Percentiles rank a stretch among this genome's conserved stretches.
These are phyloP conservation scores for Tulasnella sp. DNA, from an alignment of 768 basidiomycete genomes.

Conservation along the genomic window DNA sequence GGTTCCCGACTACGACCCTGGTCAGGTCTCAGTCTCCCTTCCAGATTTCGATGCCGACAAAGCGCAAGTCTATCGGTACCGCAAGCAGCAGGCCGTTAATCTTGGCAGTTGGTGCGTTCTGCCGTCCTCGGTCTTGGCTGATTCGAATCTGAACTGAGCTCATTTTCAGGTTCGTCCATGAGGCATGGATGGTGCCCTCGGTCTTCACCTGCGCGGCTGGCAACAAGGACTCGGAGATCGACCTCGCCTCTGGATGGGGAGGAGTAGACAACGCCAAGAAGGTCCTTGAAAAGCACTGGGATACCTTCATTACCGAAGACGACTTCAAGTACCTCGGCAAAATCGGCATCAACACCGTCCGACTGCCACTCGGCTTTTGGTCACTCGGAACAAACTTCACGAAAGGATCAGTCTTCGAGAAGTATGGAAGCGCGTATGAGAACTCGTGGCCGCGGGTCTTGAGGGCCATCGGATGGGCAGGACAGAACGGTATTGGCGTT, in stretches of 20 bases:
- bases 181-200: conserved; percentile 67
- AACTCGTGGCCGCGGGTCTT: conserved; percentile 42
- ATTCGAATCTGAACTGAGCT: conserved; percentile 13
- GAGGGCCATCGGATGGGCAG: conserved; percentile 37
- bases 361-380: conserved; percentile 81
- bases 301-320: conserved; percentile 54
- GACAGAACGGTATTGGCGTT: conserved; percentile 30
- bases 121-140: not conserved
- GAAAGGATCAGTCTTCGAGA: conserved; percentile 31
- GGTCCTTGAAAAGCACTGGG: conserved; percentile 61
- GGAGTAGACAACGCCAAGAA: conserved; percentile 36
- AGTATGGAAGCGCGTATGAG: conserved; percentile 37
- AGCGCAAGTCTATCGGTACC: conserved; percentile 50
- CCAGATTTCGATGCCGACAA: conserved; percentile 39
- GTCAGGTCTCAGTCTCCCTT: not conserved
- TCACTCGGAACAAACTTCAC: conserved; percentile 59
- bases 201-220: conserved; percentile 53
- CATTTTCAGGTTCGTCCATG: conserved; percentile 56
- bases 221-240: conserved; percentile 47
- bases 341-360: conserved; percentile 58
- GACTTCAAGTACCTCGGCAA: conserved; percentile 63
- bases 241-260: conserved; percentile 59
- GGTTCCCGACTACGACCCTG: not conserved
- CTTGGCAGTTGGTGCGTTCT: conserved; percentile 49
- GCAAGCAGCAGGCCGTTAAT: conserved; percentile 58